Evolutionary conservation across 75 land plant species (phyloP), one percentile per base, ranked within the genome.

Genomic region (Pinus taeda): DNA sequence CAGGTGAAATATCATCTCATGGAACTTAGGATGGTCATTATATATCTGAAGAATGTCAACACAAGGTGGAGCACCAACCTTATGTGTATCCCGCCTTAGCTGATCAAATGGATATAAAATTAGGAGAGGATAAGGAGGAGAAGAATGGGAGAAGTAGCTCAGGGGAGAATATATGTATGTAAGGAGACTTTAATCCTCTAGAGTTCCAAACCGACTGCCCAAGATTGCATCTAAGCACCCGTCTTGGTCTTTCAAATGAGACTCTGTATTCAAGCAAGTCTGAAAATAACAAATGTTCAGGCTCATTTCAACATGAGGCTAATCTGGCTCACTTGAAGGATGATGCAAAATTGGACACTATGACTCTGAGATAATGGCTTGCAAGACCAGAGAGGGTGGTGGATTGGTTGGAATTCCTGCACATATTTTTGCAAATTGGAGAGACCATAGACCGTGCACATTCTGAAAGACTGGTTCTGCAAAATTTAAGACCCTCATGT

Each of bases 401-500:
- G 3, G 96, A 95, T 74, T 60, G 71, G 20, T 69, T 93, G 17
- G 96, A 95, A 66, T 83, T 89, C 74, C 60, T 97, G 60, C 99
- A 95, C 62, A 83, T 97, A 61, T 97, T 97, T 78, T 82, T 86
- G 78, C 99, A 97, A 82, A 86, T 95, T 49, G 88, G 88, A 37
- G 94, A 93, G 63, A 90, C 90, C 71, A 98, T 97, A 55, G 82
- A 85, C 61, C 82, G 81, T n/a, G 99, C 99, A 15, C 99, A 97
- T 72, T 80, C 86, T 0, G 94, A 93, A 74, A 98, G 99, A 22
- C 81, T 97, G 24, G 90, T 93, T 57, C 79, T 97, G 74, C 83
- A 86, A 22, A 95, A 91, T 83, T 87, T 95, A 26, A 81, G 99
- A 57, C 99, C 99, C 20, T 97, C 99, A 0, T 97, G 98, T 73